Base-by-base conservation (phyloP, 2,329 filamentous ascomycete species). In the Phialophora expanda region DNA sequence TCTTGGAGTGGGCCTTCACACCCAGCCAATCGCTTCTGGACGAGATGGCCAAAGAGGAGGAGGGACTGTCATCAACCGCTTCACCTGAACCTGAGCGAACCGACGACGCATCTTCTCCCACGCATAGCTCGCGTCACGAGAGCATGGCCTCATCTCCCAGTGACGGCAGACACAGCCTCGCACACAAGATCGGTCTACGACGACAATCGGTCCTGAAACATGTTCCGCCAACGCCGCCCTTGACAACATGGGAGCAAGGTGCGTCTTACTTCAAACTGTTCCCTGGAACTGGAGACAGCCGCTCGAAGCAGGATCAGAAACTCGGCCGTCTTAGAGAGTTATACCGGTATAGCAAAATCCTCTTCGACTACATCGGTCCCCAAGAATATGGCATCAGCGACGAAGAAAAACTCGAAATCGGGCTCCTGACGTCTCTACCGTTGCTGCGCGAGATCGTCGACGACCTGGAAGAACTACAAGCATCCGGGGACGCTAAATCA, bases 311-410 rank as follows among this genome's bases (percentile, higher is more conserved):
- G 17, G 94, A 98, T 74, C 90, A 88, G 32, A 87, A 93, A 5
- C 89, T 98, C 12, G 90, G 93, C 71, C 95, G 95, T 68, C 84
- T 99, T 51, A 89, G 95, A 68, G 93, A 99, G 78, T 83, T 99
- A 62, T 99, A 98, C 79, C 92, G 92, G 72, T 84, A 97, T 55
- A 92, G 92, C 64, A 99, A 99, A 79, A 89, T 98, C 12, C 82
- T 99, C 14, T 99, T 99, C 74, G 95, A 99, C 78, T 99, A 97
- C 76, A 96, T 99, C 73, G 97, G 95, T 62, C 95, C 95, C 0
- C 95, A 99, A 74, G 95, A 99, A 78, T 99, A 99, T 75, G 95
- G 95, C 61, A 99, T 99, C 71, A 92, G 91, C 3, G 91, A 97
- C 74, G 90, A 88, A 66, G 95, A 99, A 79, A 99, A 99, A 82